These are phyloP conservation scores for Dendrobium officinale DNA, from an alignment of 106 monocot species.

Conservation along the genomic window DNA sequence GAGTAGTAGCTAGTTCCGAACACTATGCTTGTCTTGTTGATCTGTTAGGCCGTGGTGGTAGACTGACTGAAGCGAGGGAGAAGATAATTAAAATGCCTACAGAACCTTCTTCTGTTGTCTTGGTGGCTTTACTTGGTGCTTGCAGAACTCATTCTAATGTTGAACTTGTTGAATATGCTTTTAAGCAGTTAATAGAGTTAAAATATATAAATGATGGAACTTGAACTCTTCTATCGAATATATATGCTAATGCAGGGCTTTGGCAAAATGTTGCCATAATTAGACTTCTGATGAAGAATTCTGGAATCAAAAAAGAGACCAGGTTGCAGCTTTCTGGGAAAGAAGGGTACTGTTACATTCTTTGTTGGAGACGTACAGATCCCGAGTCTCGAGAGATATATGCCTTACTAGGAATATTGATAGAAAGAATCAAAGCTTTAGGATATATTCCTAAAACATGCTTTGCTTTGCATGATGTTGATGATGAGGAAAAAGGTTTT, in stretches of 20 bases:
- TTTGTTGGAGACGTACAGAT: conserved; percentile 58
- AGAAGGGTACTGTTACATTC: conserved; percentile 62
- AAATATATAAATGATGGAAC: conserved; percentile 60
- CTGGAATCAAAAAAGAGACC: conserved; percentile 73
- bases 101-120: conserved; percentile 52
- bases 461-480: conserved; percentile 86
- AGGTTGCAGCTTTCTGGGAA: conserved; percentile 82
- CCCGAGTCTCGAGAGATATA: conserved; percentile 46
- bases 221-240: conserved; percentile 77
- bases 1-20: conserved; percentile 40
- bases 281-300: conserved; percentile 53
- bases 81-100: conserved; percentile 58
- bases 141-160: conserved; percentile 68
- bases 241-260: conserved; percentile 67
- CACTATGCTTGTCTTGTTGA: conserved; percentile 84
- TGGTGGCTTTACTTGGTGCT: conserved; percentile 73
- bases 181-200: conserved; percentile 25
- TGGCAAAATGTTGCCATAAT: conserved; percentile 68
- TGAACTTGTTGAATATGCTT: conserved; percentile 64
- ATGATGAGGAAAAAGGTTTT: conserved; percentile 25
- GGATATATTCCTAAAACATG: conserved; percentile 63
- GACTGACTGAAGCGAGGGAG: conserved; percentile 51
- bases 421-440: conserved; percentile 59
- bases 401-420: conserved; percentile 34
- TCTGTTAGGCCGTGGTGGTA: conserved; percentile 64